Conservation (phyloP, 177 flowering plant species). For the Tripterygium wilfordii region DNA sequence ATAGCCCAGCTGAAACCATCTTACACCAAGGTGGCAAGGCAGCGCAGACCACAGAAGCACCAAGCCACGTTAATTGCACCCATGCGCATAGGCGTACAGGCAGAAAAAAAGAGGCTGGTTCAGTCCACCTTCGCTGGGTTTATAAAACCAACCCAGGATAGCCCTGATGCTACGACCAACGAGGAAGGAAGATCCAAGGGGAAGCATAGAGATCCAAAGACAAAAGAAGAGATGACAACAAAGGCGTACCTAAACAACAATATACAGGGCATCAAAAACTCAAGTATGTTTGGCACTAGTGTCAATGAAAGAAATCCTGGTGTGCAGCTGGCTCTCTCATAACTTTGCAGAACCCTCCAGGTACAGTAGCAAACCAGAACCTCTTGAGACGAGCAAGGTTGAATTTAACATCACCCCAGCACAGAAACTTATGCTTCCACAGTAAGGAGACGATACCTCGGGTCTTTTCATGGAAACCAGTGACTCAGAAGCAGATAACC, state of each 20-base stretch:
- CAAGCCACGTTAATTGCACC: slow-evolving; percentile 23
- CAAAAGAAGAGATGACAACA: slow-evolving; percentile 20
- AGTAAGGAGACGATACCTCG: slow-evolving; percentile 64
- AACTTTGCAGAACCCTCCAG: slow-evolving; percentile 15
- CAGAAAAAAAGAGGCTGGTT: slow-evolving; percentile 28
- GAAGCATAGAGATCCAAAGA: slow-evolving; percentile 10
- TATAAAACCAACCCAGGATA: slow-evolving; percentile 49
- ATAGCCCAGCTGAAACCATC: slow-evolving; percentile 4
- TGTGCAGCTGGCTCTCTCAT: slow-evolving; percentile 30
- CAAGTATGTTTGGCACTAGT: slow-evolving; percentile 43
- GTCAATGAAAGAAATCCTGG: slow-evolving; percentile 60
- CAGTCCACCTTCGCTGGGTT: slow-evolving; percentile 51
- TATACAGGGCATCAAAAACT: slow-evolving; percentile 65
- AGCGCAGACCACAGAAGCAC: slow-evolving; percentile 3
- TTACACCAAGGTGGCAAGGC: not conserved
- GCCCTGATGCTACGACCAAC: slow-evolving; percentile 32
- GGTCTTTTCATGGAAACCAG: slow-evolving; percentile 63
- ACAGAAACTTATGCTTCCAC: slow-evolving; percentile 48
- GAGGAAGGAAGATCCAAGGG: slow-evolving; percentile 33
- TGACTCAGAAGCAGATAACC: slow-evolving; percentile 67
- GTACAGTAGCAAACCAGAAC: slow-evolving; percentile 9
- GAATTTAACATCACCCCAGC: slow-evolving; percentile 29
- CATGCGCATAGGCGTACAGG: slow-evolving; percentile 46
- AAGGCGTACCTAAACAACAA: slow-evolving; percentile 59
- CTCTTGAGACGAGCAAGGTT: slow-evolving; percentile 28